Base-by-base conservation (phyloP, 2,329 filamentous ascomycete genomes). In the Ophiosphaerella korrae region DNA sequence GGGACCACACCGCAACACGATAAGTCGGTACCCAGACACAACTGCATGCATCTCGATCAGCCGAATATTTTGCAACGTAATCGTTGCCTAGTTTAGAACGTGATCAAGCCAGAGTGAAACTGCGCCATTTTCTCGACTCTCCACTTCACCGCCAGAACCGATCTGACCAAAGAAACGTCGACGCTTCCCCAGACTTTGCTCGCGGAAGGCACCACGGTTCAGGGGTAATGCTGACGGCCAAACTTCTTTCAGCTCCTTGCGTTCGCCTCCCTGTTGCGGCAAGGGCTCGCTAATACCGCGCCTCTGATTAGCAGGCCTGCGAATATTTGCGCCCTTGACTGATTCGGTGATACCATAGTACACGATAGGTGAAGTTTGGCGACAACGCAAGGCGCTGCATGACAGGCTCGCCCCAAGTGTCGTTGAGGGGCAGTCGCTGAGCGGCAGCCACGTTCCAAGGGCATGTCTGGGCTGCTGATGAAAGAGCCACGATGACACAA, bases 11-110 rank as follows among this genome's bases (percentile, higher is more conserved):
- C 69, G 66, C 68, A 66, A 59, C 55, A 63, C 58, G 60, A 64
- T 60, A 64, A 47, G 60, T 47, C 60, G 56, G 61, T 55, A 62
- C 62, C 56, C 50, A 58, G 57, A 52, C 50, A 54, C 57, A 55
- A 63, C 66, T 62, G 62, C 62, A 60, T 67, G 57, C 63, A 71
- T 70, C 65, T 57, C 66, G 62, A 72, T 71, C 60, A 57, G 37
- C 48, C 49, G 61, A 63, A 59, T 61, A 48, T 57, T 58, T 57
- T 29, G 56, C 49, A 58, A 59, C 57, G 55, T 59, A 55, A 63
- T 65, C 64, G 52, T 57, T 59, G 53, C 57, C 60, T 63, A 64
- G 60, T 64, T 53, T 53, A 55, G 46, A 49, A 35, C 57, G 55
- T 58, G 53, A 64, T 64, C 57, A 48, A 49, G 60, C 57, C 45